Base-by-base conservation (phyloP, 1,284 basidiomycete species). In the Papiliotrema nemorosa region DNA sequence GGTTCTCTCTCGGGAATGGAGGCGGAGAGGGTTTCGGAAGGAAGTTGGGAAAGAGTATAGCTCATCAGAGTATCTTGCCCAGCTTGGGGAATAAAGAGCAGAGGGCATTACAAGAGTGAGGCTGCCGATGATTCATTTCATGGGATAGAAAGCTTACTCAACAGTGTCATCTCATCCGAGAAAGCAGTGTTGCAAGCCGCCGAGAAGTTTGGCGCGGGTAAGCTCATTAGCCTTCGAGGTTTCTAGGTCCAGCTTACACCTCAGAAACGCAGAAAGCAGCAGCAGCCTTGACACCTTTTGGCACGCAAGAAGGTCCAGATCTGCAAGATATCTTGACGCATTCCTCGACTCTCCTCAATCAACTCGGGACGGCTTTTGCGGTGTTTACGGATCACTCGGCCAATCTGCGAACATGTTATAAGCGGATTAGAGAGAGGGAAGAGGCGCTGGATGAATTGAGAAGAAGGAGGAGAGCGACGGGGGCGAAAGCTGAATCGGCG, bases 231-330 rank as follows among this genome's bases (percentile, higher is more conserved):
- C 29, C 7, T 14, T 50, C 14, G 38, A 39, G 39, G 18, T 36
- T 33, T 36, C 18, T 21, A 26, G 24, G n/a, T 27, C 47, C 44
- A 10, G 38, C 43, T 20, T n/a, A 24, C 16, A 10, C 54, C 84
- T 31, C 83, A 86, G 70, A 85, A 78, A 67, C 79, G 85, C 22
- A 84, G 80, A 88, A 86, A 66, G 84, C 88, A 1, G 82, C 86
- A 0, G 85, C 90, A 57, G 81, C 86, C 0, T 74, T 96, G 52
- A 81, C 84, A 44, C 69, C 77, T 21, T 97, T 91, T 86, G 90
- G 88, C 4, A 73, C 79, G 34, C 84, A 86, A 20, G 90, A 96
- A 75, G 92, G 92, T 5, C 87, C 91, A 38, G 93, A 96, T 48
- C 58, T 63, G 5, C 66, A 91, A 83, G 90, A 96, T 64, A 83